Percentiles rank a stretch among this genome's conserved stretches.
Evolutionary conservation across 805 yeast genomes (phyloP).

Genomic region (Suhomyces xylopsoci): DNA sequence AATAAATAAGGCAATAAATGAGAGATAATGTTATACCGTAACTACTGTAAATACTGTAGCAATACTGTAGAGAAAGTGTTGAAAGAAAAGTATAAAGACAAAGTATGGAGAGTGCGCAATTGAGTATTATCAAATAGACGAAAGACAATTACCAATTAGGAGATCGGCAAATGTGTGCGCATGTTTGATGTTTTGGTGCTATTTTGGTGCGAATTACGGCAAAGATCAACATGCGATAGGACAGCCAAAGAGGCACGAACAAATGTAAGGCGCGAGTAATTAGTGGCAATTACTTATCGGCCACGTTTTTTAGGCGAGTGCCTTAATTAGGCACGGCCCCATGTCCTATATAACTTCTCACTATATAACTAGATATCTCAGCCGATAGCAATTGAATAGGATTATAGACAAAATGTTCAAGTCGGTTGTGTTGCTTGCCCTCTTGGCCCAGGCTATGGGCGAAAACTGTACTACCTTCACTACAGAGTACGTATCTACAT

Average conservation of each 20-base stretch:
- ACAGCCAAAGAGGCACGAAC: background rate
- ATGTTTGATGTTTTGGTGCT: no score
- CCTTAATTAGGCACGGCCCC: background rate
- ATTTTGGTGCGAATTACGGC: no score
- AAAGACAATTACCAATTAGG: no score
- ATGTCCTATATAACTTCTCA: background rate
- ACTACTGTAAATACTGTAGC: no score
- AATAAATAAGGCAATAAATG: background rate
- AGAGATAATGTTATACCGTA: no score
- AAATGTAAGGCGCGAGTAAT: background rate
- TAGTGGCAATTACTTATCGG: background rate
- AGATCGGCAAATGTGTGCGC: no score
- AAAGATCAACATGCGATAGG: background rate
- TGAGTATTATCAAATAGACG: no score
- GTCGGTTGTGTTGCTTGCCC: background rate
- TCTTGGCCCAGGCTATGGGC: background rate
- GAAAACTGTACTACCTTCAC: slow-evolving; percentile 9
- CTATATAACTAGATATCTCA: background rate
- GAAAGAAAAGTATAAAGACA: no score
- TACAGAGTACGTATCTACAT: slow-evolving; percentile 5
- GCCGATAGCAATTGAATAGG: background rate
- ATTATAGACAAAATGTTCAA: background rate
- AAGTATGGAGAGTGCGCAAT: no score
- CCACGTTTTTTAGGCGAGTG: background rate
- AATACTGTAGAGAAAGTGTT: no score